These are phyloP conservation scores for Corylus americana DNA, from an alignment of 306 rosid genomes.

Conservation along the genomic window DNA sequence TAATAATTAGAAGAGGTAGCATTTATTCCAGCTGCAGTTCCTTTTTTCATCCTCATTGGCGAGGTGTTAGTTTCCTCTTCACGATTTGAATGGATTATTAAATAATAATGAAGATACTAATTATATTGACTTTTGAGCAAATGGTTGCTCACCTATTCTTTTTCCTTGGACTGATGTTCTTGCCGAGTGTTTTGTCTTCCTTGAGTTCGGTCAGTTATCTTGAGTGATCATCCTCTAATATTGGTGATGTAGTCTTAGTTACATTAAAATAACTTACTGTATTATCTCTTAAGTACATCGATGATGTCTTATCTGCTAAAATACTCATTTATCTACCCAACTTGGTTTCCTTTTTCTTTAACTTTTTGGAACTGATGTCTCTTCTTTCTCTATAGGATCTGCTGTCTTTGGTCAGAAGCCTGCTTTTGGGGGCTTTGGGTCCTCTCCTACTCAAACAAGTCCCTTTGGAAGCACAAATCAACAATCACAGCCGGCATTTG, in stretches of 20 bases:
- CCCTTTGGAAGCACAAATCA: constrained; percentile 75
- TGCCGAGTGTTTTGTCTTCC: background rate
- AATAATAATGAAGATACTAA: background rate
- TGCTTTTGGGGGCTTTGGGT: constrained; percentile 76
- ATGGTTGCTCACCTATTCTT: background rate
- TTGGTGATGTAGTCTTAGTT: background rate
- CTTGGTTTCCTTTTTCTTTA: background rate
- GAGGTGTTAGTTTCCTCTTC: background rate
- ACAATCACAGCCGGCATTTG: constrained; percentile 85
- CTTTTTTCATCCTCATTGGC: background rate
- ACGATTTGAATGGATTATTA: background rate
- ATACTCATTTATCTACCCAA: background rate
- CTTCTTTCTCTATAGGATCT: constrained; percentile 47
- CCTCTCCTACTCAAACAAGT: constrained; percentile 69
- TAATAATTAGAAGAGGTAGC: background rate
- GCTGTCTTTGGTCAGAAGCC: constrained; percentile 90
- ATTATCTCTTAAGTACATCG: background rate
- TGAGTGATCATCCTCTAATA: background rate
- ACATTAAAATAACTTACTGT: background rate
- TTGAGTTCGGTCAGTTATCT: background rate
- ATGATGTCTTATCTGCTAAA: background rate
- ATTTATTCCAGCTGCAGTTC: background rate
- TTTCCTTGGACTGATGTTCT: background rate
- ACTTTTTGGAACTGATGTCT: constrained; percentile 15
- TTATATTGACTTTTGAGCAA: background rate